These are phyloP conservation scores for Amanita polypyramis DNA, from an alignment of 768 basidiomycete genomes.

Conservation along the genomic window DNA sequence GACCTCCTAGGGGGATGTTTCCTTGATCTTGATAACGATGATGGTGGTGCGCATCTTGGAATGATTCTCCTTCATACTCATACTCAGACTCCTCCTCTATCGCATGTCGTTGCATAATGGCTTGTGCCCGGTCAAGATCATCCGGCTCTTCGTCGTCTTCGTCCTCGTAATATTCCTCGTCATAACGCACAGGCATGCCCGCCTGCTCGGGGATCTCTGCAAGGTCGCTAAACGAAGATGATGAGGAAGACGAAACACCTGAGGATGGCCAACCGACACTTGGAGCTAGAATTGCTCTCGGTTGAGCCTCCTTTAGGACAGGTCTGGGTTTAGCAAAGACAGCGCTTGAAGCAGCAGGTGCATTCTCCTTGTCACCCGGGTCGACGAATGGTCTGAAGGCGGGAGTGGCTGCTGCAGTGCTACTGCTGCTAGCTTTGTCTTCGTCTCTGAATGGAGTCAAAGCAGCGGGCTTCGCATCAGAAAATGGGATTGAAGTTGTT, in stretches of 20 bases:
- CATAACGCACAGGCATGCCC: conserved; percentile 17
- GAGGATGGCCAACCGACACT: conserved; percentile 5
- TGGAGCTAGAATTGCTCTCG: conserved; percentile 2
- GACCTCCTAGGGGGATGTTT: conserved; percentile 52
- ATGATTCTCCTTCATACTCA: conserved; percentile 30
- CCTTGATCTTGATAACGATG: conserved; percentile 5
- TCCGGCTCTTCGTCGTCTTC: conserved; percentile 14
- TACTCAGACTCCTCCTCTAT: conserved; percentile 10
- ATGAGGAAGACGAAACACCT: conserved; percentile 3
- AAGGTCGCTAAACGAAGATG: conserved; percentile 7
- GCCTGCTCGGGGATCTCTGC: conserved; percentile 7
- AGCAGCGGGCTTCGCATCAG: conserved; percentile 18
- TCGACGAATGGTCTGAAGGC: conserved; percentile 22
- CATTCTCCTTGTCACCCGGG: conserved; percentile 13
- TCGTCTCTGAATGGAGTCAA: conserved; percentile 27
- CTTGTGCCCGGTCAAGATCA: conserved; percentile 1
- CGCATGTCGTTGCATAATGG: neutral
- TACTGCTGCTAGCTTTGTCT: neutral
- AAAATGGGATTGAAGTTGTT: conserved; percentile 28
- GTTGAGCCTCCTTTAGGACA: conserved; percentile 1
- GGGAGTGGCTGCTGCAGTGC: conserved; percentile 8
- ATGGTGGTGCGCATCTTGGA: conserved; percentile 17
- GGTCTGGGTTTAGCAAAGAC: conserved; percentile 11
- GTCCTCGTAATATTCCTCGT: conserved; percentile 21
- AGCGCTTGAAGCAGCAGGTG: conserved; percentile 13